Evolutionary conservation across 1,139 yeast genomes (phyloP), one percentile per base, ranked within the genome.

Genomic region (Saccharomyces hybrid): DNA sequence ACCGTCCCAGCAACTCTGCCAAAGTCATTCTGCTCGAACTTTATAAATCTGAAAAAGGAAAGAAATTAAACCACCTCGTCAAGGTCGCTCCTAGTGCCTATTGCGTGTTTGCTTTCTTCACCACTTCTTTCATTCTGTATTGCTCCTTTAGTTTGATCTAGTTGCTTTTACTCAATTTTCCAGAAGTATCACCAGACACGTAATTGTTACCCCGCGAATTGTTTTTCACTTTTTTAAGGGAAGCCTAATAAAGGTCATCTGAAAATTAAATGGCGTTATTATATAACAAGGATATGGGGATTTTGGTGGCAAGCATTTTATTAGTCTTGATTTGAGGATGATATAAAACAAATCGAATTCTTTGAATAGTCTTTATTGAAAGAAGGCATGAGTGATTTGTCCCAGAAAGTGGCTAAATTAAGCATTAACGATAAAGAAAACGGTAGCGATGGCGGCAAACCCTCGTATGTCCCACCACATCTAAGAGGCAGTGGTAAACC

Each of bases 391-490:
- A 11, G 13, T 8, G 13, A 38, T 8, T 38, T 38, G 44, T 8
- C 23, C 13, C 44, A 38, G 13, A 38, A 38, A 1, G 44, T 16
- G 3, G 44, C 44, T 20, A 16, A 11, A 0, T 2, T 38, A 16
- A 38, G 4, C 13, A 16, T 38, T 8, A 38, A 38, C 44, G 11
- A 16, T 8, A 34, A n/a, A 42, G 48, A 28, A 6, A 70, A 77
- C 57, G 67, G 68, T 56, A 73, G 67, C 56, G 64, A 63, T 55
- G 63, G 59, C 54, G 59, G 60, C 49, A 60, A 61, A 47, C 56
- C 62, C 53, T 61, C 71, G 42, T 85, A 85, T 71, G 86, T 84
- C 42, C 91, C 91, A 58, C 91, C 91, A 60, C 89, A 83, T 71
- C 77, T 81, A 63, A 78, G 85, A 63, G 58, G 61, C 26, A 55